Evolutionary conservation across 2,329 filamentous ascomycete species (phyloP), one percentile per base, ranked within the genome.

Genomic region (Colletotrichum sp.): DNA sequence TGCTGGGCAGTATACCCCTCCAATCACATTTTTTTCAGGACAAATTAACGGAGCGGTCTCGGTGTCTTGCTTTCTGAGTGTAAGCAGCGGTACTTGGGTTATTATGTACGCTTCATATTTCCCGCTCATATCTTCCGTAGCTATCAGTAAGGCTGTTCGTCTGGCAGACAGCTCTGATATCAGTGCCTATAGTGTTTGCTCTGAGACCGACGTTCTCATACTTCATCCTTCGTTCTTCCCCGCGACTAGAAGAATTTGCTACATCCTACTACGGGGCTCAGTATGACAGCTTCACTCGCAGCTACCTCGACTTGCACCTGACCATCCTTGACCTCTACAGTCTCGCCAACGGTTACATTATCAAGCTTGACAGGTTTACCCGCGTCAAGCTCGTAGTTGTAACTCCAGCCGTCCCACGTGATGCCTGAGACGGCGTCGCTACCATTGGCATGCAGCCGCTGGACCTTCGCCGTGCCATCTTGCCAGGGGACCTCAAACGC

Each of bases 351-450:
- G 5, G 91, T 93, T 16, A 91, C 87, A 79, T 93, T 93, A 1
- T 76, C 72, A 81, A 93, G 78, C 71, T 86, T 80, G 39, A 91
- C 89, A 4, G 91, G 90, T 80, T 81, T 83, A 0, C 91, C 92
- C 6, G 84, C 78, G 13, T 89, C 86, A 66, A 93, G 82, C 81
- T 93, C 91, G 74, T 88, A 89, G 78, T 93, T 91, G 77, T 91
- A 94, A 77, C 89, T 93, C 80, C 85, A 87, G 2, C 91, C 91
- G 80, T 93, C 90, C 84, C 88, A 93, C 1, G 90, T 89, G 58
- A 93, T 88, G 0, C 91, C 91, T 1, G 89, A 89, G 27, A 92
- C 88, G 10, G 92, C 91, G 82, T 93, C 91, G 77, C 90, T 93
- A 0, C 92, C 92, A 81, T 92, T 93, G 3, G 92, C 91, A 65